Percentiles rank a stretch among this genome's conserved stretches.
Evolutionary conservation across 1,139 yeast genomes (phyloP).

Genomic region (Magnusiomyces magnusii): DNA sequence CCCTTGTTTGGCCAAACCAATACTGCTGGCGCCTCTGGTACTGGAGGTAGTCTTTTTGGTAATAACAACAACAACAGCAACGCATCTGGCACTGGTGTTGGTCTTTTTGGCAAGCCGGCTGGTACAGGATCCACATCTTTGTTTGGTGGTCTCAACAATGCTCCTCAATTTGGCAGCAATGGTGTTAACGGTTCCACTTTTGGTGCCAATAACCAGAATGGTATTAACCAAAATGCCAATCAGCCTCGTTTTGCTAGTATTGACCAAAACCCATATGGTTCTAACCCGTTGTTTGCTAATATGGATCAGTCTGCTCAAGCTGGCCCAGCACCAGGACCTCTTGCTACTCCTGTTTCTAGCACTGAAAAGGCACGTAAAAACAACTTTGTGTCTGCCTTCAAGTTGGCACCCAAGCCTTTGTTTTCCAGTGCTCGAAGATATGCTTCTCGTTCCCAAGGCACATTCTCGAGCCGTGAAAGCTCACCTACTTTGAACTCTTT

Average conservation of each 20-base stretch:
- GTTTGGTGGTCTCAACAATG: conserved; percentile 18
- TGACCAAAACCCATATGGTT: conserved; percentile 66
- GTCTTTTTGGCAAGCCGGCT: conserved; percentile 19
- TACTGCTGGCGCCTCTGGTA: conserved; percentile 8
- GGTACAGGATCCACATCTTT: conserved; percentile 10
- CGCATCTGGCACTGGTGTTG: conserved; percentile 27
- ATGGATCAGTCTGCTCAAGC: conserved; percentile 31
- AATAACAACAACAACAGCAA: conserved; percentile 9
- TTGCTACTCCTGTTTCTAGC: conserved; percentile 45
- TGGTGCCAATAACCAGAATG: too few relatives aligned
- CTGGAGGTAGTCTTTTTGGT: conserved; percentile 19
- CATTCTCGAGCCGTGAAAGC: conserved; percentile 1
- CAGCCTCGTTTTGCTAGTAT: conserved; percentile 35
- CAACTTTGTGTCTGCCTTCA: conserved; percentile 55
- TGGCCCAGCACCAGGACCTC: conserved; percentile 41
- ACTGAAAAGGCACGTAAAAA: conserved; percentile 43
- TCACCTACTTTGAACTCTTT: conserved; percentile 1
- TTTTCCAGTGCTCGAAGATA: conserved; percentile 22
- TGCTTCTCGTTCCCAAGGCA: conserved; percentile 10
- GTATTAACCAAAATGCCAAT: neutral
- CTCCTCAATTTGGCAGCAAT: neutral
- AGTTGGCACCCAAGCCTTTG: conserved; percentile 47
- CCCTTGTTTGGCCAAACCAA: neutral
- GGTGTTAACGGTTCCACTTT: neutral
- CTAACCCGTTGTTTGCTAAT: conserved; percentile 53